phyloP scores from a whole-genome alignment of 2,329 filamentous ascomycete genomes.

The Tolypocladium ovalisporum region DNA sequence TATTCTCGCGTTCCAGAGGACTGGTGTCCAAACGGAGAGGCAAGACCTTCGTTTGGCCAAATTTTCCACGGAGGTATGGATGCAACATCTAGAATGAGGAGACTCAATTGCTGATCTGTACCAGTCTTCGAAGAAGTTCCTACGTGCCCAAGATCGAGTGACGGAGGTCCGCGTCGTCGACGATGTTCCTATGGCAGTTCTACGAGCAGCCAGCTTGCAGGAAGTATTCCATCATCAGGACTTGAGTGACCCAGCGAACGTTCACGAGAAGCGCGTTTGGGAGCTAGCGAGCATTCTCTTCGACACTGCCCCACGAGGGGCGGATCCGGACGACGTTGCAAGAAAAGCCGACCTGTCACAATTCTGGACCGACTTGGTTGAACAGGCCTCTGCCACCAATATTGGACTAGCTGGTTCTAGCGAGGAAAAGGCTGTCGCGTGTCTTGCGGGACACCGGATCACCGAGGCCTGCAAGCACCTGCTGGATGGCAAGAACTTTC shows the following conservation, averaged over 20 bases:
- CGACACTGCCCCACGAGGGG: constrained; percentile 43
- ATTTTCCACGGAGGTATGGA: constrained; percentile 43
- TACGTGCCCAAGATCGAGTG: constrained; percentile 43
- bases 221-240: constrained; percentile 30
- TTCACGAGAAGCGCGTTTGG: constrained; percentile 71
- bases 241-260: constrained; percentile 30
- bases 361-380: constrained; percentile 58
- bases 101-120: constrained; percentile 7
- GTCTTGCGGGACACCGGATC: constrained; percentile 68
- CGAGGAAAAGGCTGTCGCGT: constrained; percentile 77
- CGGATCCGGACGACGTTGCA: constrained; percentile 24
- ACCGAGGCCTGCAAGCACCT: constrained; percentile 75
- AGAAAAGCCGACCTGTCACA: constrained; percentile 56
- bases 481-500: constrained; percentile 64
- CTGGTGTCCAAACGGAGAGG: constrained; percentile 48
- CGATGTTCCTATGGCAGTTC: constrained; percentile 47
- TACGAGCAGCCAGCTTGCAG: constrained; percentile 26
- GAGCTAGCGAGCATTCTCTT: constrained; percentile 79
- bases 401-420: constrained; percentile 48
- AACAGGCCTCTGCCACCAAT: constrained; percentile 41
- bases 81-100: not conserved
- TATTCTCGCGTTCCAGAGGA: constrained; percentile 21
- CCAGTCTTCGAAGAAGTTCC: constrained; percentile 43
- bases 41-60: constrained; percentile 56
- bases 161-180: constrained; percentile 43